Evolutionary conservation across 257 asterid genomes (phyloP), one percentile per base, ranked within the genome.

Genomic region (Ilex aquifolium): DNA sequence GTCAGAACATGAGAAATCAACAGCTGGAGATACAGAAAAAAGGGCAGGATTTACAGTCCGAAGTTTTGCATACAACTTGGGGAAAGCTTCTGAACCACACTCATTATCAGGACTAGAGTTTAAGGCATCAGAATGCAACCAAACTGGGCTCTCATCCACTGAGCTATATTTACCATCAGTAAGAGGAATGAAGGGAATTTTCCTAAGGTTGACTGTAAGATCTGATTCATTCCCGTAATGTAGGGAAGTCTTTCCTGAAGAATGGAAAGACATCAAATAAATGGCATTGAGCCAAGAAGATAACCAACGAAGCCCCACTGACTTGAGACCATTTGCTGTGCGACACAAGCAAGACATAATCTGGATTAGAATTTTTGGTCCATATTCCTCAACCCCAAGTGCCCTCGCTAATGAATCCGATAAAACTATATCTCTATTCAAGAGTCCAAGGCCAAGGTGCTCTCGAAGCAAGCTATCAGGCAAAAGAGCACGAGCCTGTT

Each of bases 371-470:
- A 82, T 72, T 70, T 69, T 79, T 44, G 93, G 95, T 64, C 99
- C 97, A 82, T 80, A 89, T 55, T 90, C 97, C 74, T 93, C 95
- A 31, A 93, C 73, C 30, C 97, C 97, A 64, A 93, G 73, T 68
- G 94, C 83, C 80, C 79, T 83, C 29, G 97, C 97, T 65, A 90
- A 74, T 60, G 85, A 74, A 83, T 93, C 96, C 62, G 99, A 77
- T 59, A 90, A 71, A 69, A 82, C 74, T 59, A 90, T 82, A 72
- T 93, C 96, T 71, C 81, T 90, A 65, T 83, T 78, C 77, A 93
- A 69, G 77, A 76, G 87, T 44, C 96, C 95, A 73, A 93, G 85
- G 73, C 95, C 97, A 73, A 93, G 91, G 69, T 83, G 97, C 80
- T 89, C 76, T 12, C 53, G 80, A 65, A 93, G 90, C 68, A 93